Evolutionary conservation across 345 rosid species (phyloP), one percentile per base, ranked within the genome.

Genomic region (Geranium brycei): DNA sequence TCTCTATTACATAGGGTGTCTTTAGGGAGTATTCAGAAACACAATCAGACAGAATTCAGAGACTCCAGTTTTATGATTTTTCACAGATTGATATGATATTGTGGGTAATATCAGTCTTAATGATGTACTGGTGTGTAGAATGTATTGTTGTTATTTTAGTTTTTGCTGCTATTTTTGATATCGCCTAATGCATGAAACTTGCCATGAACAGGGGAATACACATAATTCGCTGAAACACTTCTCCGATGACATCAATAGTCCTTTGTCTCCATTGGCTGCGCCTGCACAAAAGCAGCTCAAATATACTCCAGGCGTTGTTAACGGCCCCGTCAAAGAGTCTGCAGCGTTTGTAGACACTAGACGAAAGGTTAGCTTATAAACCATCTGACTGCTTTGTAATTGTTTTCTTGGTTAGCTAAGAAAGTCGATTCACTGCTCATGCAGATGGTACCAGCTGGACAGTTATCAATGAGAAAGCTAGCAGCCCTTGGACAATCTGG

Each of bases 211-310:
- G 82, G 87, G 77, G 31, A 86, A 76, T 64, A 73, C 91, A 5
- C 83, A 71, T 18, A 84, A 85, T 75, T 81, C 90, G 57, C 69
- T 82, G 75, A 86, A 83, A 74, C 84, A 87, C 58, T 66, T 73
- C 57, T 70, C 84, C 23, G 90, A 86, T 64, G 95, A 89, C 63
- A 62, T 66, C 64, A 82, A 73, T 64, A 77, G 81, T 64, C 80
- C 90, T 23, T 70, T 79, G 63, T 86, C 93, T 69, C 96, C 92
- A 32, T 76, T 84, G 75, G 68, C 95, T 18, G 82, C 83, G 63
- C 92, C 92, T 30, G 97, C 96, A 53, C 96, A 86, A 76, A 93
- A 90, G 74, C 99, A 93, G 73, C 87, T 90, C 62, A 88, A 90
- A 71, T 90, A 85, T 77, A 80, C 89, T 31, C 96, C 92, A 4